A percentile compares a stretch with the other conserved stretches of the same genome.
Evolutionary conservation across 2,329 filamentous ascomycete genomes (phyloP).

Genomic region (Botrytis cinerea): DNA sequence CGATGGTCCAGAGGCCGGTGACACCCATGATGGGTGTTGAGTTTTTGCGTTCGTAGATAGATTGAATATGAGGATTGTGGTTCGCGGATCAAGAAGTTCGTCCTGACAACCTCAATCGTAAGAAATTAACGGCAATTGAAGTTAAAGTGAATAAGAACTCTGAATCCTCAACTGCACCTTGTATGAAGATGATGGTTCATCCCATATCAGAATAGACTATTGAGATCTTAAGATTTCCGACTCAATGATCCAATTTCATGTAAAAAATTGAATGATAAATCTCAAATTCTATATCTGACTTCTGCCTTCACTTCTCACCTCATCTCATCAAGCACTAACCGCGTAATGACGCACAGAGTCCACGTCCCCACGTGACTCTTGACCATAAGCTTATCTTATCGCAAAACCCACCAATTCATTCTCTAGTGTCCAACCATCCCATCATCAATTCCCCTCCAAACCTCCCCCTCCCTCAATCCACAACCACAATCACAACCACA

Average conservation of each 20-base stretch:
- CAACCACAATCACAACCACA: too few relatives aligned
- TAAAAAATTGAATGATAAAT: neutral
- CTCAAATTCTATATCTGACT: neutral
- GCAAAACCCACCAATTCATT: constrained; percentile 7
- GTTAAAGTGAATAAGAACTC: neutral
- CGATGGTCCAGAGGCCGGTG: constrained; percentile 93
- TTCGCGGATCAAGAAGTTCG: neutral
- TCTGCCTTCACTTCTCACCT: neutral
- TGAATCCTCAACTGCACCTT: neutral
- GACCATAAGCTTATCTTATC: constrained; percentile 25
- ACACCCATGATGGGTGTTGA: constrained; percentile 74
- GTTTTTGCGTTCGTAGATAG: neutral
- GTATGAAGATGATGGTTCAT: neutral
- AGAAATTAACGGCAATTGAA: neutral
- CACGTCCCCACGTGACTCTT: constrained; percentile 22
- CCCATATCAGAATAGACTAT: neutral
- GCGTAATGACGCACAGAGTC: constrained; percentile 21
- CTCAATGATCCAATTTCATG: neutral
- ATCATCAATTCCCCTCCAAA: neutral
- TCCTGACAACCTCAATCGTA: neutral
- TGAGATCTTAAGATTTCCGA: neutral
- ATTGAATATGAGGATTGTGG: neutral
- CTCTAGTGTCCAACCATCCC: neutral
- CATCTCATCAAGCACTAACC: neutral
- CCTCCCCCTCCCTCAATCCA: neutral